Evolutionary conservation across 106 monocot species (phyloP).

Genomic region (Agapanthus africanus): DNA sequence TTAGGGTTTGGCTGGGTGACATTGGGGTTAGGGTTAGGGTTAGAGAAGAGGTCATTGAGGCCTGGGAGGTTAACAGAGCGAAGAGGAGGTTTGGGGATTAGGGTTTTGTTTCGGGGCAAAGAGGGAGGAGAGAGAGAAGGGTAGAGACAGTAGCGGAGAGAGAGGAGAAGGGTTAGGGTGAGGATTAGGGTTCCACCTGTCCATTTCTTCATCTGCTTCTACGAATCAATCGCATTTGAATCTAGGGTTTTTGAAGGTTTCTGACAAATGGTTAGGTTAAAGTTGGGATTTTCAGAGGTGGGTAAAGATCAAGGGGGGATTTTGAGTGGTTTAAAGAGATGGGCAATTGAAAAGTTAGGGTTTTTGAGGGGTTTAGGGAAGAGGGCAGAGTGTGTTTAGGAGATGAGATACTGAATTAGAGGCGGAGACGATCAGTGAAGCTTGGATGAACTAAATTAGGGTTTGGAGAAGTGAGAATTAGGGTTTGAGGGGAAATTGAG

Average conservation of each 20-base stretch:
- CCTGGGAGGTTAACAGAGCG: conserved; percentile 26
- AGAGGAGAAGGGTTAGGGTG: conserved; percentile 38
- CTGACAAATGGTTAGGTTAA: background rate
- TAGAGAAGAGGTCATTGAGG: conserved; percentile 27
- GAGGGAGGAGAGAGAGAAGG: conserved; percentile 16
- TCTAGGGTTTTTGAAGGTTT: background rate
- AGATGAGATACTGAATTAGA: too few relatives aligned
- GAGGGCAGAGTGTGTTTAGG: too few relatives aligned
- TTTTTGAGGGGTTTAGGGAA: too few relatives aligned
- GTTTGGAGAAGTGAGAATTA: too few relatives aligned
- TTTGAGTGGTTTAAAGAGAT: background rate
- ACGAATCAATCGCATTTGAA: background rate
- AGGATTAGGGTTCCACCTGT: conserved; percentile 39
- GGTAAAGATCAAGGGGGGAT: background rate
- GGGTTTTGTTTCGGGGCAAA: conserved; percentile 4
- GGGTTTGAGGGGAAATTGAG: too few relatives aligned
- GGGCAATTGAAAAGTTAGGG: background rate
- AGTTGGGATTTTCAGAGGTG: background rate
- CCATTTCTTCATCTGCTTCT: conserved; percentile 48
- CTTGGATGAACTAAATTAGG: too few relatives aligned
- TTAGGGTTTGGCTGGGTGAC: background rate
- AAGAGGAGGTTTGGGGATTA: conserved; percentile 7
- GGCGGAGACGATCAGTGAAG: too few relatives aligned
- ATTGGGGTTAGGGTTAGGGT: conserved; percentile 1
- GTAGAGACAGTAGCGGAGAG: conserved; percentile 35